Evolutionary conservation across 805 yeast genomes (phyloP).

Genomic region (Tetrapisispora namnaoensis): DNA sequence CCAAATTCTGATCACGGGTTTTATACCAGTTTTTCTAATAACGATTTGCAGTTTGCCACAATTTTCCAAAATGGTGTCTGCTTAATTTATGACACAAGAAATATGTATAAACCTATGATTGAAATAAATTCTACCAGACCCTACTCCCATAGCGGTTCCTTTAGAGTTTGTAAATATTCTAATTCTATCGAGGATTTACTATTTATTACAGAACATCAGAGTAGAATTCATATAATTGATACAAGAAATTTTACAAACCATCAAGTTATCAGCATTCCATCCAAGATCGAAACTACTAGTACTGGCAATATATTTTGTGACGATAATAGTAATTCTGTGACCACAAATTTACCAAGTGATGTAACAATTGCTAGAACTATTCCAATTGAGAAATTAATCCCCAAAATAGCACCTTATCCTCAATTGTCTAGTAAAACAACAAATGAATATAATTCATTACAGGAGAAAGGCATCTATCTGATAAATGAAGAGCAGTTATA

Average conservation of each 20-base stretch:
- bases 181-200: conserved; percentile 66
- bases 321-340: not conserved
- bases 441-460: conserved; percentile 7
- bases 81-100: conserved; percentile 66
- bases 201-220: conserved; percentile 73
- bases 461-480: conserved; percentile 3
- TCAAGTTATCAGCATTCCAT: conserved; percentile 64
- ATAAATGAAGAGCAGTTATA: not conserved
- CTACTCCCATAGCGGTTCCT: conserved; percentile 49
- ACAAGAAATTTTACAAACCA: conserved; percentile 63
- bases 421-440: conserved; percentile 15
- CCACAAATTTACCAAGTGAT: conserved; percentile 11
- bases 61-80: conserved; percentile 83
- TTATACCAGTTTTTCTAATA: conserved; percentile 69
- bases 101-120: conserved; percentile 41
- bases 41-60: conserved; percentile 64
- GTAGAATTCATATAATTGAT: conserved; percentile 78
- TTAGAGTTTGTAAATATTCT: conserved; percentile 54
- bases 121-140: conserved; percentile 53
- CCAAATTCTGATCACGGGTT: conserved; percentile 65
- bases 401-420: conserved; percentile 26
- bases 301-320: conserved; percentile 1
- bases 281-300: conserved; percentile 11
- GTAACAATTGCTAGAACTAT: conserved; percentile 24
- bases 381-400: conserved; percentile 23